Evolutionary conservation across 345 rosid genomes (phyloP).

Genomic region (Schrenkiella parvula): DNA sequence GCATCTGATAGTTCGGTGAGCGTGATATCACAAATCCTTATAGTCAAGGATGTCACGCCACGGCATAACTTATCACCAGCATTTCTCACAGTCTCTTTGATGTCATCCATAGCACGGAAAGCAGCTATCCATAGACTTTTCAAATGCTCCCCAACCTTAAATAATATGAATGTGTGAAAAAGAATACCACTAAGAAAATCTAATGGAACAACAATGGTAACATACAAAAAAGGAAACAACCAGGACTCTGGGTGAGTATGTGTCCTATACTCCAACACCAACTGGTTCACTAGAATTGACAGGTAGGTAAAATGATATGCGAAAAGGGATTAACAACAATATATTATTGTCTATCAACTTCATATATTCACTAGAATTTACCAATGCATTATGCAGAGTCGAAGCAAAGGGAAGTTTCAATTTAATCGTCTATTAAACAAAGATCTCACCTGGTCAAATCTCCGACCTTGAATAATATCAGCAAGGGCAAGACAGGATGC

Average conservation of each 20-base stretch:
- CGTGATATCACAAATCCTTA: slow-evolving; percentile 84
- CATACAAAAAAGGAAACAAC: slow-evolving; percentile 5
- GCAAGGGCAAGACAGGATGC: slow-evolving; percentile 95
- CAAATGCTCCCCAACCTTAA: slow-evolving; percentile 72
- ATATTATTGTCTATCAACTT: slow-evolving; percentile 3
- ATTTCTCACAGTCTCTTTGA: slow-evolving; percentile 94
- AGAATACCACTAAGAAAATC: background rate
- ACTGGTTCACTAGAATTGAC: background rate
- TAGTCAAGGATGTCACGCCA: slow-evolving; percentile 67
- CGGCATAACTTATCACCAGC: slow-evolving; percentile 91
- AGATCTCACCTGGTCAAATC: slow-evolving; percentile 68
- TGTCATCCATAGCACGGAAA: slow-evolving; percentile 99
- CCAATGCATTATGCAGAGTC: background rate
- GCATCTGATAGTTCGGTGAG: slow-evolving; percentile 79
- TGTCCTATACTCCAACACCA: slow-evolving; percentile 1
- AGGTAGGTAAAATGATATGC: background rate
- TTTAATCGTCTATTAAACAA: background rate
- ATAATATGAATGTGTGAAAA: slow-evolving; percentile 14
- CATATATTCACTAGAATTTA: background rate
- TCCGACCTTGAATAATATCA: slow-evolving; percentile 91
- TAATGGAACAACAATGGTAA: background rate
- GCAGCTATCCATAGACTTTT: slow-evolving; percentile 74
- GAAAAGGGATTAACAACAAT: slow-evolving; percentile 6
- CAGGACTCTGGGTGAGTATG: background rate
- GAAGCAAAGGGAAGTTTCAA: background rate